Conservation (phyloP, 78 protist genomes). For the Protostelium mycophagum region DNA sequence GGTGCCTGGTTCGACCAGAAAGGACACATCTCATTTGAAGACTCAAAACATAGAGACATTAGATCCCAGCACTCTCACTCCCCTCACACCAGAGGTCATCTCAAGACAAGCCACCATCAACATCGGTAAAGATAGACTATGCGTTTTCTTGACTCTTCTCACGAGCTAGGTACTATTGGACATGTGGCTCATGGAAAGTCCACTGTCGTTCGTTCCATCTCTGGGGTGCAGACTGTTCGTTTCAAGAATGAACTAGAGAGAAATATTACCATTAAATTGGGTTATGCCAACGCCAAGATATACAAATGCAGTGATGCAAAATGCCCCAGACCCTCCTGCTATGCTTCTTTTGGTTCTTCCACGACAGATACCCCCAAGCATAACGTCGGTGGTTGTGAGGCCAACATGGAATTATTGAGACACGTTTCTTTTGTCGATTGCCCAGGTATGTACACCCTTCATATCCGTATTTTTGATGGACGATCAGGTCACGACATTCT, state of each 20-base stretch:
- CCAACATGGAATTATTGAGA: conserved; percentile 56
- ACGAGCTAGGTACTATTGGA: conserved; percentile 98
- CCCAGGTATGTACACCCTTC: conserved; percentile 21
- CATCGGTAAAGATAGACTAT: conserved; percentile 76
- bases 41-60: conserved; percentile 37
- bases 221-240: conserved; percentile 95
- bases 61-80: conserved; percentile 61
- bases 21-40: neutral
- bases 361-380: conserved; percentile 72
- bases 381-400: conserved; percentile 78
- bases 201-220: conserved; percentile 98
- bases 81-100: conserved; percentile 93
- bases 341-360: conserved; percentile 57
- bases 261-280: conserved; percentile 99
- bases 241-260: conserved; percentile 97
- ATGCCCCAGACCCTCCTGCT: conserved; percentile 93
- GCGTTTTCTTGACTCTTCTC: neutral
- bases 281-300: conserved; percentile 99
- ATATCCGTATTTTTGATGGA: neutral
- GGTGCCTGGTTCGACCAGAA: neutral
- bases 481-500: conserved; percentile 97
- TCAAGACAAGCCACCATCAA: conserved; percentile 98
- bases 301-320: conserved; percentile 78
- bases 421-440: conserved; percentile 92
- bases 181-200: conserved; percentile 99